Evolutionary conservation across 2,329 filamentous ascomycete genomes (phyloP).

Genomic region (Knufia petricola): DNA sequence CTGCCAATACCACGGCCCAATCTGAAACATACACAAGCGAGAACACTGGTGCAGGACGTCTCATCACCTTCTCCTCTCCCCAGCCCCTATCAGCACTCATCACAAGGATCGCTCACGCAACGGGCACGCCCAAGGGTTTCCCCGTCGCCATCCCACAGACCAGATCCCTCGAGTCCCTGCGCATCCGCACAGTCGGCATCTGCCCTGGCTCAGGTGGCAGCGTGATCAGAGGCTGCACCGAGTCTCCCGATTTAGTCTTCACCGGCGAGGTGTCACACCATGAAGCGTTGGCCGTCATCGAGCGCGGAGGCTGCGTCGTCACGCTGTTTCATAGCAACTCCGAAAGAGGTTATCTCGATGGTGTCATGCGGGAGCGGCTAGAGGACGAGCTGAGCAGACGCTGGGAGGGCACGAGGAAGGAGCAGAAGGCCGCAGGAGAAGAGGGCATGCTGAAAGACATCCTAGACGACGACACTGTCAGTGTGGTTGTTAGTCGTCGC

Average conservation of each 20-base stretch:
- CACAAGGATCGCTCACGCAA: conserved; percentile 48
- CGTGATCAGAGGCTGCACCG: conserved; percentile 43
- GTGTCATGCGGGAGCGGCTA: conserved; percentile 60
- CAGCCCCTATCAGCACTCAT: conserved; percentile 51
- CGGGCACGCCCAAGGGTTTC: conserved; percentile 59
- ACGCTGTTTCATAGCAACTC: conserved; percentile 89
- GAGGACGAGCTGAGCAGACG: conserved; percentile 47
- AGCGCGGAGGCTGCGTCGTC: conserved; percentile 72
- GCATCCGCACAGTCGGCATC: conserved; percentile 64
- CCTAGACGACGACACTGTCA: conserved; percentile 45
- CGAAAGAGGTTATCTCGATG: conserved; percentile 69
- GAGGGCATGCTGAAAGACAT: conserved; percentile 37
- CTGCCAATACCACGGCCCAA: conserved; percentile 20
- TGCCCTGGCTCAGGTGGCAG: conserved; percentile 82
- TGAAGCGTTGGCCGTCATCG: conserved; percentile 75
- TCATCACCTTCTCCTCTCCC: conserved; percentile 45
- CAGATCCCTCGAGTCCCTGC: conserved; percentile 42
- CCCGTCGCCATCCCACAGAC: conserved; percentile 53
- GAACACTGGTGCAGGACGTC: conserved; percentile 52
- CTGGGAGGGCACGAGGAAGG: conserved; percentile 41
- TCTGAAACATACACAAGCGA: conserved; percentile 16
- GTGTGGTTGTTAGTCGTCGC: conserved; percentile 64
- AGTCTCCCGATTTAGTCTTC: conserved; percentile 68
- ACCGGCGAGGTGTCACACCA: conserved; percentile 93
- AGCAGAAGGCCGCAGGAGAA: conserved; percentile 28